phyloP scores from a whole-genome alignment of 768 basidiomycete species.

The Termitomyces sp. region DNA sequence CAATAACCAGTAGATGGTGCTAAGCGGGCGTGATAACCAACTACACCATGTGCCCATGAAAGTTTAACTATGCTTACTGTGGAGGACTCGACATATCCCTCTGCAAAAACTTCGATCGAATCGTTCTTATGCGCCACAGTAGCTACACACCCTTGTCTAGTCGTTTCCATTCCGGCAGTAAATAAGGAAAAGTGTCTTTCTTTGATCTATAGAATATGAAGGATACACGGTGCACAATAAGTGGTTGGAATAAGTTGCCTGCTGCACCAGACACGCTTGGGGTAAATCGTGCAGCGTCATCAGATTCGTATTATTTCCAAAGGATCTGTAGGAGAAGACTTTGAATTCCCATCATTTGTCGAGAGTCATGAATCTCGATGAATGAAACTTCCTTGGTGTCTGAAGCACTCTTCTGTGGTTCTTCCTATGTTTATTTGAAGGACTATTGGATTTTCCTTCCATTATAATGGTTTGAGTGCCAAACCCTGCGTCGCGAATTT shows the following conservation, averaged over 20 bases:
- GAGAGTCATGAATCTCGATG: not conserved
- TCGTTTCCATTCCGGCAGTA: no score
- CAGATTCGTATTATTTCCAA: not conserved
- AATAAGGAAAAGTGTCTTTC: no score
- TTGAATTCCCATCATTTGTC: not conserved
- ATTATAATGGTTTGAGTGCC: no score
- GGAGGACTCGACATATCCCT: no score
- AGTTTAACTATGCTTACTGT: not conserved
- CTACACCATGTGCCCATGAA: constrained; percentile 8
- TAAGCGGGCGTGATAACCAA: constrained; percentile 9
- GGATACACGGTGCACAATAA: no score
- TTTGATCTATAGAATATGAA: no score
- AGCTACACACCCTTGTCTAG: no score
- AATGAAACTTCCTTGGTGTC: not conserved
- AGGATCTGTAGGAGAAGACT: not conserved
- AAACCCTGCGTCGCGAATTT: no score
- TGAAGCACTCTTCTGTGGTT: not conserved
- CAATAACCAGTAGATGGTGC: not conserved
- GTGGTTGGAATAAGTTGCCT: not conserved
- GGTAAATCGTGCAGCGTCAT: not conserved
- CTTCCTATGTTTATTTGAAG: no score
- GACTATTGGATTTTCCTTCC: no score
- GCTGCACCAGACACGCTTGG: not conserved
- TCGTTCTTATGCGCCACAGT: no score
- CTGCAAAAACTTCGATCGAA: no score